Base-by-base conservation (phyloP, 2,329 filamentous ascomycete genomes). In the Didymella lethalis region DNA sequence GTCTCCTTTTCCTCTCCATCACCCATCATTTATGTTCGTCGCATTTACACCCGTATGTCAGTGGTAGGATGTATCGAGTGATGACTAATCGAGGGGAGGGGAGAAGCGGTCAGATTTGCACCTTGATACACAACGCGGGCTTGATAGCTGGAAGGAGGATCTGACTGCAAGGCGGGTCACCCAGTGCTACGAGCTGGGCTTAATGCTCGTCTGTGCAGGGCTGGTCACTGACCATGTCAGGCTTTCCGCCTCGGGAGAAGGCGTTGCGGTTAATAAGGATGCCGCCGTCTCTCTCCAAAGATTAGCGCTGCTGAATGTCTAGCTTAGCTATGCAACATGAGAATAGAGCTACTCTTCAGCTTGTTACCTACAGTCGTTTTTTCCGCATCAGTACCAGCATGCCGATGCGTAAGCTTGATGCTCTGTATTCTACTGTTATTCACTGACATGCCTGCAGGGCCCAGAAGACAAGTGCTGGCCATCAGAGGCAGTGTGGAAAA, bases 391-490 rank as follows among this genome's bases (percentile, higher is more conserved):
- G 4, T 6, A n/a, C 25, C n/a, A 31, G 28, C 10, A 18, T 50
- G 48, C 18, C 25, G 48, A 50, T 50, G 48, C 40, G 48, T 50
- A 18, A 23, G 48, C 12, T 7, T 5, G 2, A 23, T 7, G 10
- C 14, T 6, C 2, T 6, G 3, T 1, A 16, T 20, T 10, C 4
- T 31, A 4, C 1, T 7, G 14, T 18, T n/a, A 2, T 26, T n/a
- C 14, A 8, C 48, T 50, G 3, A 50, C 26, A 8, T 4, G 11
- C 8, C 10, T 10, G 5, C 10, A 50, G 48, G 48, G 48, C 7
- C 48, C 48, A 12, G 36, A 50, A n/a, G 36, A 41, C n/a, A 43
- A 10, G 16, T 50, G 34, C 10, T 50, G 48, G 48, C 48, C 48
- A 12, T 31, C 48, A 28, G 32, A 41, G n/a, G 3, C 25, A 1